Evolutionary conservation across 495 filamentous ascomycete genomes (phyloP).

Genomic region (Mytilinidion resinicola): DNA sequence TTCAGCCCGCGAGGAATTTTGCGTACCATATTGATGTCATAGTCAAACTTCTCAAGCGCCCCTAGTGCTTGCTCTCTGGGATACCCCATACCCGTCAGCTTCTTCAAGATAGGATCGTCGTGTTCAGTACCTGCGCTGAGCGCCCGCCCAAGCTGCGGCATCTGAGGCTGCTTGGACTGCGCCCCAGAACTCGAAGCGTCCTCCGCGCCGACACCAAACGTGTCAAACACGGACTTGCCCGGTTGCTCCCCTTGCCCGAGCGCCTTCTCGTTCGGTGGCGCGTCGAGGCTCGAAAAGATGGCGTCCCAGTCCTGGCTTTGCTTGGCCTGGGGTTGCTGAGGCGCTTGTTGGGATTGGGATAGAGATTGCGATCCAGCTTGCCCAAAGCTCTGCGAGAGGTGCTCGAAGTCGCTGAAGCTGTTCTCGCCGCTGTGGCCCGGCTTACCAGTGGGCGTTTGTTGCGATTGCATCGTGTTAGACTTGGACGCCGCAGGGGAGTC

Average conservation of each 20-base stretch:
- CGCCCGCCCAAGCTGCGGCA: conserved; percentile 55
- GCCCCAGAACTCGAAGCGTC: conserved; percentile 16
- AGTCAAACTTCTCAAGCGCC: conserved; percentile 90
- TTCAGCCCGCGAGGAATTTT: background rate
- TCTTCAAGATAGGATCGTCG: conserved; percentile 87
- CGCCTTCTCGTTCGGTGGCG: conserved; percentile 36
- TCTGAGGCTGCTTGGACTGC: conserved; percentile 16
- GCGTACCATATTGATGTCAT: conserved; percentile 89
- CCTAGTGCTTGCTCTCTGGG: conserved; percentile 66
- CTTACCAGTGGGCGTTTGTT: conserved; percentile 44
- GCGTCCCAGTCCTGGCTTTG: conserved; percentile 85
- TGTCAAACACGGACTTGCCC: conserved; percentile 17
- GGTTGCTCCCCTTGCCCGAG: conserved; percentile 9
- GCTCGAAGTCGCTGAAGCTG: conserved; percentile 49
- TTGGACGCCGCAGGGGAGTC: conserved; percentile 44
- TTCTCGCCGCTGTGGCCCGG: conserved; percentile 41
- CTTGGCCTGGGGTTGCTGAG: conserved; percentile 31
- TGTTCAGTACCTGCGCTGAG: conserved; percentile 68
- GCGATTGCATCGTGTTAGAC: conserved; percentile 55
- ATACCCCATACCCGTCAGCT: conserved; percentile 89
- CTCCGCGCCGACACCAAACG: conserved; percentile 6
- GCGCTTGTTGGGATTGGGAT: conserved; percentile 9
- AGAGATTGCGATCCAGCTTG: conserved; percentile 24
- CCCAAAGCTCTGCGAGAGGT: conserved; percentile 26
- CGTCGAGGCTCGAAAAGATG: conserved; percentile 77